A percentile compares a stretch with the other conserved stretches of the same genome.
Evolutionary conservation across 176 grass and related monocot genomes (phyloP).

Genomic region (Musa itinerans): DNA sequence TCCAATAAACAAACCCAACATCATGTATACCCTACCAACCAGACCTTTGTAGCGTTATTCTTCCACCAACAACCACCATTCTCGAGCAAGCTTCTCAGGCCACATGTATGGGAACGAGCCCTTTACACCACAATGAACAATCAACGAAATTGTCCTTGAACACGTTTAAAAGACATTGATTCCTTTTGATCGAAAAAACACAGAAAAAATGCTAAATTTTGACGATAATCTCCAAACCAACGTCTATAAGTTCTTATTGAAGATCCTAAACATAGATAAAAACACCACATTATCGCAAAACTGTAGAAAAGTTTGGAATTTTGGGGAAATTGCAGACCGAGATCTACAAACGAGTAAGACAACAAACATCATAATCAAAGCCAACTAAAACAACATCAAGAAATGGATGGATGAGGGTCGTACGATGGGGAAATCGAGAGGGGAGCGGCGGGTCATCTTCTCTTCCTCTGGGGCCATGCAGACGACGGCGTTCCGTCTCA

Average conservation of each 20-base stretch:
- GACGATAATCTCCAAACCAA: background rate
- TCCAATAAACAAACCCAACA: too few species aligned
- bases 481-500: constrained; percentile 33
- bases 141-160: background rate
- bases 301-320: background rate
- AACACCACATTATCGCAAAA: background rate
- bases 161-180: background rate
- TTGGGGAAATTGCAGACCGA: background rate
- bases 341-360: background rate
- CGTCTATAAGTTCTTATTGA: background rate
- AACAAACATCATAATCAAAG: background rate
- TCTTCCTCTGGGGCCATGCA: constrained; percentile 63
- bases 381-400: background rate
- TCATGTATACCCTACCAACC: too few species aligned
- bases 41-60: too few species aligned
- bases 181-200: background rate
- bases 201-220: background rate
- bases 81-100: too few species aligned
- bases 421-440: constrained; percentile 88
- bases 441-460: constrained; percentile 73
- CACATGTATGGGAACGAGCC: too few species aligned
- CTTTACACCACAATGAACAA: too few species aligned
- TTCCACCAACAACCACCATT: too few species aligned
- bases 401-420: background rate
- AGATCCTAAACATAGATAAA: background rate